Base-by-base conservation (phyloP, 2,329 filamentous ascomycete species). In the Ambrosiella xylebori region DNA sequence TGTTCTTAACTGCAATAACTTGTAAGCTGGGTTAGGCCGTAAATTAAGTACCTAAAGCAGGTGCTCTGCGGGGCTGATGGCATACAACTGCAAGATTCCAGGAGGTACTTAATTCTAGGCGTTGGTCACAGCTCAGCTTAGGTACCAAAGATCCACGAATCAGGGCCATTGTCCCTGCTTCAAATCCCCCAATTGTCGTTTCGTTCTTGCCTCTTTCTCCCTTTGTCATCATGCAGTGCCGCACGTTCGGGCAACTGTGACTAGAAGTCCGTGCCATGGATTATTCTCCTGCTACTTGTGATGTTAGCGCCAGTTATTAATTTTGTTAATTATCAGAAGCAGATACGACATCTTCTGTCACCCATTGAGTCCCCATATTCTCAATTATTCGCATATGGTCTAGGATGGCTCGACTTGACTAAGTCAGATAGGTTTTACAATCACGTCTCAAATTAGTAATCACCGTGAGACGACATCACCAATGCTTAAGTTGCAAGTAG, bases 191-290 rank as follows among this genome's bases (percentile, higher is more conserved):
- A 27, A 36, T 27, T 51, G 19, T 36, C 8, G 47, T 51, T 51
- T 51, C 47, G 47, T 35, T 51, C 47, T 51, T 51, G 47, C 47
- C 47, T 51, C 27, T 51, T 51, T 51, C 47, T 13, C 47, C 47
- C 47, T 51, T 51, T 19, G 47, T 51, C 47, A 36, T 51, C 19
- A 51, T 51, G 47, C 44, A 7, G 44, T 47, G 44, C 44, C 44
- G 44, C 47, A 51, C 17, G 19, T 51, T 51, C 35, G 19, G 9
- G 17, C 15, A 3, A 5, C 17, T 51, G 47, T 11, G 6, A 35
- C 27, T n/a, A 51, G 47, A 35, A 27, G 47, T 7, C 47, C 47
- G 27, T 51, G 47, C 17, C n/a, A 19, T 36, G 27, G 17, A 11
- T 36, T n/a, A 36, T 11, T 36, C 47, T 19, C 47, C 27, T 15